These are phyloP conservation scores for Colletotrichum paranaense DNA, from an alignment of 2,329 filamentous ascomycete species.

Conservation along the genomic window DNA sequence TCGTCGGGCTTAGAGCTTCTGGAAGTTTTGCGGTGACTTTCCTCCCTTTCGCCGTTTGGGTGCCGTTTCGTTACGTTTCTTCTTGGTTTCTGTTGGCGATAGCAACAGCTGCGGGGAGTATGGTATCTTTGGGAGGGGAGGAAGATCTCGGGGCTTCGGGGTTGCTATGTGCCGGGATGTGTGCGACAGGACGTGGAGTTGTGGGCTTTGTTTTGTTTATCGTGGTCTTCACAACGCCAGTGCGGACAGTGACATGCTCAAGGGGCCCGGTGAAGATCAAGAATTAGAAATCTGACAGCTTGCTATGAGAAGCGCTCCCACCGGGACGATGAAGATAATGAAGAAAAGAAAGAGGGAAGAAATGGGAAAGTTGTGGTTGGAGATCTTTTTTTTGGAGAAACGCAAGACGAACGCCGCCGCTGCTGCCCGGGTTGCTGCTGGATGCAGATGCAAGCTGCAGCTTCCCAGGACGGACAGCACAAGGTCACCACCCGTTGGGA, in stretches of 20 bases:
- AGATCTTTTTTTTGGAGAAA: constrained; percentile 14
- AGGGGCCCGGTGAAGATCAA: not conserved
- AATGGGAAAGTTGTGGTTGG: not conserved
- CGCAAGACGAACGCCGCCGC: constrained; percentile 49
- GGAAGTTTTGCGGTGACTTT: not conserved
- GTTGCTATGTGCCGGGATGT: constrained; percentile 3
- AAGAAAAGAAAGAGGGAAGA: not conserved
- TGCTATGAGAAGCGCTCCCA: not conserved
- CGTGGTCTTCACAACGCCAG: not conserved
- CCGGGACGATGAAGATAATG: not conserved
- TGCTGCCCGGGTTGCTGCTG: constrained; percentile 43
- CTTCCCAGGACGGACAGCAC: not conserved
- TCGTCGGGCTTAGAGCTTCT: constrained; percentile 28
- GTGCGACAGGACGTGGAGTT: not conserved
- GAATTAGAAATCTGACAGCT: not conserved
- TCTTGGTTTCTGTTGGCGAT: not conserved
- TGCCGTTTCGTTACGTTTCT: not conserved
- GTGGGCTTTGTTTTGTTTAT: not conserved
- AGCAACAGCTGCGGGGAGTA: constrained; percentile 16
- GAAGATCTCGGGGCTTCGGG: not conserved
- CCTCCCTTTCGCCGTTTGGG: not conserved
- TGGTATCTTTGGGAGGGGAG: not conserved
- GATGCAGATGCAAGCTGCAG: constrained; percentile 30
- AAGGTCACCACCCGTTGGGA: too few species aligned
- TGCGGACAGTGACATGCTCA: not conserved